phyloP scores from a whole-genome alignment of 106 monocot genomes.

The Chionographis japonica region DNA sequence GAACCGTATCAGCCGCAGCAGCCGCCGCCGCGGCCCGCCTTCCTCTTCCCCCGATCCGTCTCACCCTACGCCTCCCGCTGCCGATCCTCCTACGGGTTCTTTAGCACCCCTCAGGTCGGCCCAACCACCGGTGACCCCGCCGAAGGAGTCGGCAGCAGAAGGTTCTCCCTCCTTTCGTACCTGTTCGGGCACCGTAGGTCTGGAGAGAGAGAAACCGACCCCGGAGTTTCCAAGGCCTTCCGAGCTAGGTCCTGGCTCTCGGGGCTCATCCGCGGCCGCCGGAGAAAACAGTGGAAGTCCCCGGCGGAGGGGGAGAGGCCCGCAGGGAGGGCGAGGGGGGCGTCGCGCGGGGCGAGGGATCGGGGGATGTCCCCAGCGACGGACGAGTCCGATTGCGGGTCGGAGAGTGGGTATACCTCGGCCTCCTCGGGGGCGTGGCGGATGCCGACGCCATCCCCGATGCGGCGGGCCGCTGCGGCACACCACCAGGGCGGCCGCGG shows the following conservation, averaged over 20 bases:
- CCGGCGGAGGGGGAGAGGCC: neutral
- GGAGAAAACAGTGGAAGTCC: conserved; percentile 21
- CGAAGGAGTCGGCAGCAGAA: neutral
- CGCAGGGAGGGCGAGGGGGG: neutral
- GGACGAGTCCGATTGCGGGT: neutral
- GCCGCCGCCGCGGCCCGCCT: conserved; percentile 14
- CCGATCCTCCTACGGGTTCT: conserved; percentile 33
- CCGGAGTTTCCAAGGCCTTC: neutral
- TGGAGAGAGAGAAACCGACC: neutral
- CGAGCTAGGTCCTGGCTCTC: conserved; percentile 23
- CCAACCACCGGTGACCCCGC: conserved; percentile 5
- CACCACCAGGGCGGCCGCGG: conserved; percentile 3
- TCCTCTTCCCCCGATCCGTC: conserved; percentile 23
- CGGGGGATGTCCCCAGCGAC: conserved; percentile 35
- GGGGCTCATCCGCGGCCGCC: conserved; percentile 5
- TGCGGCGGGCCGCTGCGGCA: conserved; percentile 16
- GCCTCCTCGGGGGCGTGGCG: conserved; percentile 22
- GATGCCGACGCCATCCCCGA: conserved; percentile 28
- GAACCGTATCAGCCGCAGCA: conserved; percentile 8
- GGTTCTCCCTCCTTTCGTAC: conserved; percentile 32
- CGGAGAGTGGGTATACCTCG: conserved; percentile 19
- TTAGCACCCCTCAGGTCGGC: conserved; percentile 45
- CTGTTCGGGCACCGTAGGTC: conserved; percentile 28
- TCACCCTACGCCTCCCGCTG: conserved; percentile 41
- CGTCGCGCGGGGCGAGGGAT: conserved; percentile 7